Base-by-base conservation (phyloP, 1,139 yeast genomes). In the Pichia sp. region DNA sequence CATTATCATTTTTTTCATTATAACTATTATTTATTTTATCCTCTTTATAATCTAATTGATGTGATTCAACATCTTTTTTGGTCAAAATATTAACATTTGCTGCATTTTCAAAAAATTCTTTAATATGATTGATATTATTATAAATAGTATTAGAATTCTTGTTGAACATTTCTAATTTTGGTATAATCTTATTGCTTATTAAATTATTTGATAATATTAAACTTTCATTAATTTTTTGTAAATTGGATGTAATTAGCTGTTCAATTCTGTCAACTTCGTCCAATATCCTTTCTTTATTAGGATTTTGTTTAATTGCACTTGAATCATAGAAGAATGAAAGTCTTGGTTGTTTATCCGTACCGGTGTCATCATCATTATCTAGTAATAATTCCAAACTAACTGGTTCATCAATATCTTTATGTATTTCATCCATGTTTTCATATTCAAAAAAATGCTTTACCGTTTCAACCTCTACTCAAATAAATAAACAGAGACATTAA, bases 141-240 rank as follows among this genome's bases (percentile, higher is more conserved):
- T 87, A 80, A 4, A 83, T 76, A 37, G 71, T 66, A 39, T 69
- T 68, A 4, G 83, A 74, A 43, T 75, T 74, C 9, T 60, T 57
- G n/a, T 81, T 75, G 56, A 82, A 83, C 40, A 69, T 68, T 51
- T 76, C 74, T 30, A 85, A 69, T 4, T 76, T 69, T 1, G 94
- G 92, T 33, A 82, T 66, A 30, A 85, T 69, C 40, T 71, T 68
- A 49, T 80, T 82, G 40, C 76, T 76, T 29, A 85, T 76, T 10
- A 81, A 71, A 33, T 80, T 71, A 57, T 82, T 84, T 16, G 87
- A 78, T 37, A 72, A 68, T 3, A 82, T 74, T 45, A 85, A 71
- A 56, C 83, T 80, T 48, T 79, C 74, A 63, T 89, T 96, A 29
- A 89, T 85, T 49, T 81, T 83, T 61, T 87, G 96, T 42, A 89